Evolutionary conservation across 2,329 filamentous ascomycete species (phyloP), one percentile per base, ranked within the genome.

Genomic region (Claviceps purpurea): DNA sequence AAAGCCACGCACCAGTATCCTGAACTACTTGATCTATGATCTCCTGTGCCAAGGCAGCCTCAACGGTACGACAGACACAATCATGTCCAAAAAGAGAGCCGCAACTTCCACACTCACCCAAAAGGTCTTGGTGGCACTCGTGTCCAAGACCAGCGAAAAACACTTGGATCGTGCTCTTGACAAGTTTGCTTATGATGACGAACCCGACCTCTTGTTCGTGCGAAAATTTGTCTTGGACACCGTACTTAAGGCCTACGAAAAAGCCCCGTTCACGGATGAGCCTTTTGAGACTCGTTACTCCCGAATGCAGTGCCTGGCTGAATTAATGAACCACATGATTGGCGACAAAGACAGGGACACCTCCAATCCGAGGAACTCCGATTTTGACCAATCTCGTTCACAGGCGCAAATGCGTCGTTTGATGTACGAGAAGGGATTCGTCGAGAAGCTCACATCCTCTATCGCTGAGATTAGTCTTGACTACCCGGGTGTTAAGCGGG

Each of bases 381-480:
- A 75, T 58, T 64, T 65, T 47, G 56, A 65, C 50, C 62, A 71
- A 45, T 64, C 66, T 24, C 72, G 75, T 44, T 90, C 89, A 7
- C 85, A 90, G 56, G 83, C 85, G 60, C 89, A 95, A 62, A 78
- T 98, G 59, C 85, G 88, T 38, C 88, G 89, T 58, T 82, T 96
- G 55, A 98, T 98, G 93, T 97, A 95, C 61, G 93, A 98, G 70
- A 98, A 97, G 71, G 89, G 94, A 52, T 95, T 93, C 65, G 84
- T 97, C 55, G 80, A 87, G 24, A 86, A 91, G 47, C 71, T 98
- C 54, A 97, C 93, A 2, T 81, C 84, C 13, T 95, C 94, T 1
- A 90, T 98, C 60, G 89, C 93, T 18, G 94, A 98, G 61, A 85
- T 98, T 54, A 93, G 96, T 64, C 79, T 98, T 55, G 95, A 94